Conservation (phyloP, 768 basidiomycete genomes). For the Trametes punicea region DNA sequence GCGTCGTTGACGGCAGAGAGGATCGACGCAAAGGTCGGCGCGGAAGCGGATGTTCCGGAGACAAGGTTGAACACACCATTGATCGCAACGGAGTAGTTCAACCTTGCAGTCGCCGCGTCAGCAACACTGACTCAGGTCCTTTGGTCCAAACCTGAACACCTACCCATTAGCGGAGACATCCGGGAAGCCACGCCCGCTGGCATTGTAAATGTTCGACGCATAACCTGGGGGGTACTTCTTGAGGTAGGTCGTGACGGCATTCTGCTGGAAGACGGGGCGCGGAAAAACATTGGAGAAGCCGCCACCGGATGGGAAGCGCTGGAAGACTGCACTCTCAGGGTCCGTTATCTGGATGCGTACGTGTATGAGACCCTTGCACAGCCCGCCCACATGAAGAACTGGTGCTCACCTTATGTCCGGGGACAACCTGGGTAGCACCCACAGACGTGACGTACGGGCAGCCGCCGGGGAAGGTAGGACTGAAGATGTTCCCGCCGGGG, state of each 20-base stretch:
- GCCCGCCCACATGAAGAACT: too few relatives aligned
- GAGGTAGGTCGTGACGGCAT: constrained; percentile 27
- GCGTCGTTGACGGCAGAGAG: constrained; percentile 32
- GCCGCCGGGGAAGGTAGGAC: constrained; percentile 16
- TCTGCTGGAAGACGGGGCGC: constrained; percentile 34
- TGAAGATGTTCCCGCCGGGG: constrained; percentile 23
- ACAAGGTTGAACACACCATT: constrained; percentile 30
- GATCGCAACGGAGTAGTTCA: constrained; percentile 24
- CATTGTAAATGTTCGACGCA: constrained; percentile 32
- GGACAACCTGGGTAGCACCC: constrained; percentile 34
- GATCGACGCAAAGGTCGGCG: constrained; percentile 60
- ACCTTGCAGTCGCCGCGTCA: background rate
- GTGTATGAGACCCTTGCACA: too few relatives aligned
- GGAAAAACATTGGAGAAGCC: constrained; percentile 40
- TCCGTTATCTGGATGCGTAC: background rate
- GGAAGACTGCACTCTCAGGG: background rate
- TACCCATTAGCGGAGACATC: constrained; percentile 35
- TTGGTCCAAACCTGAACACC: background rate
- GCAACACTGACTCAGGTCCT: background rate
- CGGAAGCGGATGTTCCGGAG: constrained; percentile 59
- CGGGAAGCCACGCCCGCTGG: constrained; percentile 31
- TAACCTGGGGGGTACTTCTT: constrained; percentile 32
- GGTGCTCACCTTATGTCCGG: too few relatives aligned
- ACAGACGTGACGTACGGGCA: constrained; percentile 39
- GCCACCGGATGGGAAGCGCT: constrained; percentile 33